phyloP scores from a whole-genome alignment of 73 alveolate genomes.

The Uronychia setigera region DNA sequence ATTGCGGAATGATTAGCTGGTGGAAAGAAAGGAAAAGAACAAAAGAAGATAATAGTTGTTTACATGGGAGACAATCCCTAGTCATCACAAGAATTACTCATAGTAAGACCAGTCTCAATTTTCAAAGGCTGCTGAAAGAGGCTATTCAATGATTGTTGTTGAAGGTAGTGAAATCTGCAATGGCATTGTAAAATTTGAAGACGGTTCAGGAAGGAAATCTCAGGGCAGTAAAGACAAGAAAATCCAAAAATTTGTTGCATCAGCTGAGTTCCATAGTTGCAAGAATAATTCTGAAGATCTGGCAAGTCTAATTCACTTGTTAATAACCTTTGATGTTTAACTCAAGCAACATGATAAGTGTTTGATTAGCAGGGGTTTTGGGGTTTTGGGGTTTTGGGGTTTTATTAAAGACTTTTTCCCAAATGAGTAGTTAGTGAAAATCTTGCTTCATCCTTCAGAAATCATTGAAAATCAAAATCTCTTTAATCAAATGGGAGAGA shows the following conservation, averaged over 20 bases:
- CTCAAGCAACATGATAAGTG: no score
- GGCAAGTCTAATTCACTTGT: constrained; percentile 64
- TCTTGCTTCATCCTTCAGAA: no score
- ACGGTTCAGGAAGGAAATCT: constrained; percentile 32
- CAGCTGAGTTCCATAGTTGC: constrained; percentile 24
- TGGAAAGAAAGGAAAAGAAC: constrained; percentile 74
- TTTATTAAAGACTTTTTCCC: no score
- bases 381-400: no score
- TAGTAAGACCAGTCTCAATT: background rate
- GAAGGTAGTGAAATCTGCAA: constrained; percentile 39
- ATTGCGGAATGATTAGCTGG: constrained; percentile 79
- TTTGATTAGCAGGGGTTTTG: no score
- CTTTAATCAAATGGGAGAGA: no score
- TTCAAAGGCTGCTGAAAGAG: constrained; percentile 30
- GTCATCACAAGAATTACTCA: constrained; percentile 47
- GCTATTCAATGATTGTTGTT: constrained; percentile 15
- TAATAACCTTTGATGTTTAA: constrained; percentile 62
- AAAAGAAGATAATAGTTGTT: constrained; percentile 42
- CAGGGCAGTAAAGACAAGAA: constrained; percentile 19
- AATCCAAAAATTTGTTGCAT: constrained; percentile 11
- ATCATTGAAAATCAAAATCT: no score
- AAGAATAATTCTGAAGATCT: constrained; percentile 62
- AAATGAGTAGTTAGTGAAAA: no score
- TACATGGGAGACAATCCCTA: constrained; percentile 66
- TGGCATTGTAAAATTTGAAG: constrained; percentile 54